Conservation (phyloP, 495 filamentous ascomycete genomes). For the Cryomyces antarcticus region DNA sequence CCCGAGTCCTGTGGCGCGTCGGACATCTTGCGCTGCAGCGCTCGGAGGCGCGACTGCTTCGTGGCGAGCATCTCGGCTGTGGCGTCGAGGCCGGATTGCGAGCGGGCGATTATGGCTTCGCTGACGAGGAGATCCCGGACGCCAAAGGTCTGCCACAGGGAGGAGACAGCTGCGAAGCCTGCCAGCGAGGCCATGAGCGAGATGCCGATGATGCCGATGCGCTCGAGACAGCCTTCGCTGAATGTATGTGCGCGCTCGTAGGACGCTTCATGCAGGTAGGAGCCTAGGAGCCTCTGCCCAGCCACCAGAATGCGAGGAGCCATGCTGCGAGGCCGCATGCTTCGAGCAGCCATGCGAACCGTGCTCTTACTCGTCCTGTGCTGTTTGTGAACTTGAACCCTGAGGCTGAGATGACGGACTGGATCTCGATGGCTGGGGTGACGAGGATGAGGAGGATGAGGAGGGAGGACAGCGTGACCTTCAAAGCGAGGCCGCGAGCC, state of each 20-base stretch:
- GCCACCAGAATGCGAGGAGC: constrained; percentile 53
- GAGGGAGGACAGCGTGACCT: constrained; percentile 41
- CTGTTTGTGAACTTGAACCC: constrained; percentile 33
- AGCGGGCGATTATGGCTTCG: constrained; percentile 48
- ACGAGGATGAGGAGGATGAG: constrained; percentile 44
- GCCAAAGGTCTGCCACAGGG: constrained; percentile 62
- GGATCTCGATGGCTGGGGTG: constrained; percentile 52
- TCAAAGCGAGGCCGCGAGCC: constrained; percentile 39
- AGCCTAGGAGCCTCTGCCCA: constrained; percentile 43
- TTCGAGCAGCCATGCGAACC: constrained; percentile 38
- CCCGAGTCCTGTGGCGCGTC: constrained; percentile 27
- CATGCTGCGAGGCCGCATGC: constrained; percentile 34
- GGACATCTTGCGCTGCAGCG: constrained; percentile 41
- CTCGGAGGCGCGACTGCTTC: constrained; percentile 45
- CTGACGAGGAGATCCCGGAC: constrained; percentile 28
- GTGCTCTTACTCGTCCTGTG: constrained; percentile 24
- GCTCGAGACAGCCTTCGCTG: constrained; percentile 52
- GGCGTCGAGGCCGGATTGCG: constrained; percentile 51
- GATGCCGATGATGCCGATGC: constrained; percentile 64
- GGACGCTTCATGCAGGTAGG: constrained; percentile 17
- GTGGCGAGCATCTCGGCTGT: constrained; percentile 52
- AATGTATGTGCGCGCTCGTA: constrained; percentile 24
- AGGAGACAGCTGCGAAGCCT: constrained; percentile 63
- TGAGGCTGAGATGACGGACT: constrained; percentile 37
- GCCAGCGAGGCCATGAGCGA: constrained; percentile 64